Evolutionary conservation across 305 asterid genomes (phyloP).

Genomic region (Euphrasia arctica): DNA sequence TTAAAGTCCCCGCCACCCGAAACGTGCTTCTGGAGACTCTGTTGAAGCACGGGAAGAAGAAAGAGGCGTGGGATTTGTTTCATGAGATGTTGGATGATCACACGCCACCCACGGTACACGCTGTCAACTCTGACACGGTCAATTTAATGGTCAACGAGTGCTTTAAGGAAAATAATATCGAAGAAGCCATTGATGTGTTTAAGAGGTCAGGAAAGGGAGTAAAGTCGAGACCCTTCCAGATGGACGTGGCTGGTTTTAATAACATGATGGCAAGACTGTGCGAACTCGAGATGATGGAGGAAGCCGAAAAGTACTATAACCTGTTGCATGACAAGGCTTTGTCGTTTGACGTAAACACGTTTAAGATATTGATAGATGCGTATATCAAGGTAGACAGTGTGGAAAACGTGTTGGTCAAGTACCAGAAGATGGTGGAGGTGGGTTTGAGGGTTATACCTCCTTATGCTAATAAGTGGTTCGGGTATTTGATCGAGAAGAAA

Average conservation of each 20-base stretch:
- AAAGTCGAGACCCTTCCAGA: constrained; percentile 80
- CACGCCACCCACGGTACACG: constrained; percentile 87
- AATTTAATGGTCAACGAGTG: constrained; percentile 75
- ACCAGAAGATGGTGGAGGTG: constrained; percentile 54
- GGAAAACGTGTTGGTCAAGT: constrained; percentile 63
- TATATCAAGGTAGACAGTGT: constrained; percentile 55
- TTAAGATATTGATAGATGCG: constrained; percentile 66
- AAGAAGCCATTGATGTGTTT: constrained; percentile 72
- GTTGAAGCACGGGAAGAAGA: constrained; percentile 67
- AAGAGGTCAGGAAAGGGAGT: constrained; percentile 68
- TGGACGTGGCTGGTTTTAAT: constrained; percentile 85
- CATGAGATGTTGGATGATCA: constrained; percentile 85
- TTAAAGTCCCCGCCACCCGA: constrained; percentile 79
- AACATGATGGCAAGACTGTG: constrained; percentile 72
- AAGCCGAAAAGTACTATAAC: constrained; percentile 63
- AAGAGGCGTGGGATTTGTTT: constrained; percentile 82
- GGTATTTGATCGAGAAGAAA: constrained; percentile 65
- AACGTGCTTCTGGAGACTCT: constrained; percentile 74
- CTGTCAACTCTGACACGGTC: constrained; percentile 82
- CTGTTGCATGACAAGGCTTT: constrained; percentile 58
- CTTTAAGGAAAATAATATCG: constrained; percentile 68
- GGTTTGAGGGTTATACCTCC: constrained; percentile 80
- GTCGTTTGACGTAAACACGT: constrained; percentile 75
- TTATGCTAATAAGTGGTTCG: constrained; percentile 77
- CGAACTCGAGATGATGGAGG: constrained; percentile 75